A percentile compares a stretch with the other conserved stretches of the same genome.
phyloP scores from a whole-genome alignment of 1,284 basidiomycete species.

The Austroboletus novae-zelandiae region DNA sequence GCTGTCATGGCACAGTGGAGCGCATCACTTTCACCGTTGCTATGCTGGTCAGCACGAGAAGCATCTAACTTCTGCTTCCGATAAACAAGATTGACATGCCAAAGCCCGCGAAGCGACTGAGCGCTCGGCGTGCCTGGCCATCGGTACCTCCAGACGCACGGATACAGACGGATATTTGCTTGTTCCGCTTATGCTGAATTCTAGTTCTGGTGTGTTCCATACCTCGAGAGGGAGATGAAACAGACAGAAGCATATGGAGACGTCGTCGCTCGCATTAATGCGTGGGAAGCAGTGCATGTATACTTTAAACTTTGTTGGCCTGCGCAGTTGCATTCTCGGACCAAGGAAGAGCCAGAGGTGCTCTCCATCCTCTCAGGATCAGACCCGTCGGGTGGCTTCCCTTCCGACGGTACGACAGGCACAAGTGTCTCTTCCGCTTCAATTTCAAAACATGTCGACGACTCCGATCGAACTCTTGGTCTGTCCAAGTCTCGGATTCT shows the following conservation, averaged over 20 bases:
- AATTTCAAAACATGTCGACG: neutral
- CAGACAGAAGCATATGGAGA: neutral
- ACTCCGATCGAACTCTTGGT: neutral
- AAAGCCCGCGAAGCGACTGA: neutral
- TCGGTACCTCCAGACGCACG: neutral
- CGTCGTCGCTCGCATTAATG: neutral
- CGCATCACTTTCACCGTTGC: neutral
- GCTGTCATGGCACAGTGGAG: neutral
- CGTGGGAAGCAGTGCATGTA: neutral
- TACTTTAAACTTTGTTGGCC: neutral
- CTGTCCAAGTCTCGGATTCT: no score
- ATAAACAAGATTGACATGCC: neutral
- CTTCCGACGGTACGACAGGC: constrained; percentile 4
- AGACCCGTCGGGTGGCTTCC: constrained; percentile 5
- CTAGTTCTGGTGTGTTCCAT: no score
- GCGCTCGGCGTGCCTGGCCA: neutral
- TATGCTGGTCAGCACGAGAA: neutral
- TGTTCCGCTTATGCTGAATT: no score
- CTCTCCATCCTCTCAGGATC: neutral
- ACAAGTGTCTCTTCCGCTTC: no score
- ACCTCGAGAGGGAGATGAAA: neutral
- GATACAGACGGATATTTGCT: no score
- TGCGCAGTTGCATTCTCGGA: neutral
- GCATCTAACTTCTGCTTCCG: neutral
- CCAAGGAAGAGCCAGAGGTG: neutral